Percentiles rank a stretch among this genome's conserved stretches.
phyloP scores from a whole-genome alignment of 31 red algal species.

The Porphyra umbilicalis region DNA sequence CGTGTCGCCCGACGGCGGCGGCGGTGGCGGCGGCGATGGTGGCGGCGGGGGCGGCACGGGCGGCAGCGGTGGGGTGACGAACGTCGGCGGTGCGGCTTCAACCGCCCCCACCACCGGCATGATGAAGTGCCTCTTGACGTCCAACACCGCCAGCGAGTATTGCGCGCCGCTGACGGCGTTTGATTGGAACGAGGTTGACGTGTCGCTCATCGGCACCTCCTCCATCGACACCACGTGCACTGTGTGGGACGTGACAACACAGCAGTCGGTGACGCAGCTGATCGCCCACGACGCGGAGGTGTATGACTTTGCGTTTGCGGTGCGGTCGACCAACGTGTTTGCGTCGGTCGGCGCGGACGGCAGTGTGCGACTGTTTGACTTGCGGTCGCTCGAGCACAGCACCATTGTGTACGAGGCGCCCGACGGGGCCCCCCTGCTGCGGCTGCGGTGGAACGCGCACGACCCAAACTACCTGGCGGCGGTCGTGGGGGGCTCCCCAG shows the following conservation, averaged over 20 bases:
- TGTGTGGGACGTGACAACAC: conserved; percentile 84
- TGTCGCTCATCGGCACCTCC: conserved; percentile 58
- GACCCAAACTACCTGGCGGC: conserved; percentile 85
- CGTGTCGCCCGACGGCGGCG: conserved; percentile 17
- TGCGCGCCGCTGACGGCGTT: conserved; percentile 90
- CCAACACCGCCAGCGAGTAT: conserved; percentile 70
- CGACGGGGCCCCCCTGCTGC: conserved; percentile 68
- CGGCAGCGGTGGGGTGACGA: not conserved
- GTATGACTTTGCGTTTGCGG: conserved; percentile 95
- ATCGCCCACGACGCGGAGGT: conserved; percentile 98
- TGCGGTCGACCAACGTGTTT: conserved; percentile 69
- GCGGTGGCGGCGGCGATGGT: conserved; percentile 1
- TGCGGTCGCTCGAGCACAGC: conserved; percentile 82
- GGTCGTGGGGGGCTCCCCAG: conserved; percentile 41
- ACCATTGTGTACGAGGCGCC: conserved; percentile 94
- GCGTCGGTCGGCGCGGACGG: conserved; percentile 92
- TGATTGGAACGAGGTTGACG: conserved; percentile 92
- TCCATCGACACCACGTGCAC: conserved; percentile 96
- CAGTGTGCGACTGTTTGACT: conserved; percentile 87
- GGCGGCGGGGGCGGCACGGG: not conserved
- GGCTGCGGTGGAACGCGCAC: conserved; percentile 80
- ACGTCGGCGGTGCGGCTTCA: not conserved
- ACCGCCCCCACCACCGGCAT: not conserved
- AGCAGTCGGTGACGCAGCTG: conserved; percentile 78
- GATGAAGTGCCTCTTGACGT: conserved; percentile 35